Evolutionary conservation across 2,329 filamentous ascomycete species (phyloP).

Genomic region (Colletotrichum sojae): DNA sequence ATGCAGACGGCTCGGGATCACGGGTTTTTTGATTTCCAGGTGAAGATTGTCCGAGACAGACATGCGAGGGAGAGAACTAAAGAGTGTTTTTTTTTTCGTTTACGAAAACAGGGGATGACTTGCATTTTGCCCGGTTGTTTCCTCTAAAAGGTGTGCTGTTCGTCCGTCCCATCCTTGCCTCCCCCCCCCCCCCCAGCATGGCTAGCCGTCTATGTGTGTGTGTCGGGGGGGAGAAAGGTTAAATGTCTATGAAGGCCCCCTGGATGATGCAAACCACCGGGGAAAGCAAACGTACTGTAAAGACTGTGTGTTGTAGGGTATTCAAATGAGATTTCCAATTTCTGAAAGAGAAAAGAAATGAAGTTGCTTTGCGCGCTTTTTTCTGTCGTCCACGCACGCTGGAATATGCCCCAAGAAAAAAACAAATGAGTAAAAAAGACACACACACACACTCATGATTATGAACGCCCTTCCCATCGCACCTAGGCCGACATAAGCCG

Average conservation of each 20-base stretch:
- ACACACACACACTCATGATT: conserved; percentile 16
- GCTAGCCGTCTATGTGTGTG: conserved; percentile 22
- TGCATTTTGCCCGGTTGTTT: conserved; percentile 15
- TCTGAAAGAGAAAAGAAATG: conserved; percentile 2
- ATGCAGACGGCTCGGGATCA: not conserved
- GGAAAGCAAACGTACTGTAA: not conserved
- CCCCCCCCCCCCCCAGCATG: too few relatives aligned
- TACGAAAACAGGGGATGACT: not conserved
- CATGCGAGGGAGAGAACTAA: not conserved
- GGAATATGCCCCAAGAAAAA: conserved; percentile 28
- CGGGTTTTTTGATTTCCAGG: not conserved
- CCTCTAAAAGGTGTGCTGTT: conserved; percentile 22
- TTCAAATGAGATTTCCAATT: conserved; percentile 12
- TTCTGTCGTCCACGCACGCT: conserved; percentile 32
- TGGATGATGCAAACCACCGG: not conserved
- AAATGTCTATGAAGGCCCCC: conserved; percentile 16
- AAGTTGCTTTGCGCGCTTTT: conserved; percentile 25
- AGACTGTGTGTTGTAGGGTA: conserved; percentile 26
- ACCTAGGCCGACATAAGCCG: conserved; percentile 19
- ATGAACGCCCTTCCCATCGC: conserved; percentile 19
- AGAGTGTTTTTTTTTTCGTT: conserved; percentile 8
- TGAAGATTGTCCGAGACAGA: not conserved
- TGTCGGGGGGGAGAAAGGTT: not conserved
- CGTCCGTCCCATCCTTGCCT: conserved; percentile 24
- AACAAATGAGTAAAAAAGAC: not conserved